These are phyloP conservation scores for Umbelopsis isabellina DNA, from an alignment of 192 early-diverging fungal genomes.

Conservation along the genomic window DNA sequence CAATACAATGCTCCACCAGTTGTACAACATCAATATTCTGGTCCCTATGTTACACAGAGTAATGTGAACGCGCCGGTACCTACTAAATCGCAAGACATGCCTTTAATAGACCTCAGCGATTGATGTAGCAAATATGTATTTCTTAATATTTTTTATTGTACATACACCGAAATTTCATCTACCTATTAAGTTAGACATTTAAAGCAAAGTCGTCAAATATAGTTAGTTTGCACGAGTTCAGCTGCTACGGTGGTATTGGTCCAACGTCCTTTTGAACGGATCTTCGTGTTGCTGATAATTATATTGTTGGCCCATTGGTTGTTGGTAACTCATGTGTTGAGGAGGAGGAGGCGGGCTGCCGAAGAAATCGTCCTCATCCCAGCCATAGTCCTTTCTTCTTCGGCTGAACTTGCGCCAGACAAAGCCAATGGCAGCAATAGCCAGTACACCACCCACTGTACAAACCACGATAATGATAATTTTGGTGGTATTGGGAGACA, in stretches of 20 bases:
- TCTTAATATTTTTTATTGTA: neutral
- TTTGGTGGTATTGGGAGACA: slow-evolving; percentile 9
- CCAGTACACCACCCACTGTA: slow-evolving; percentile 13
- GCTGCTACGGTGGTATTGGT: slow-evolving; percentile 9
- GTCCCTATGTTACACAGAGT: neutral
- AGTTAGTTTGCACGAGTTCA: neutral
- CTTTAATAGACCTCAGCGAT: slow-evolving; percentile 15
- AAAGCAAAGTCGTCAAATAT: neutral
- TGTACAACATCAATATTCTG: neutral
- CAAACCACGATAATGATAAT: neutral
- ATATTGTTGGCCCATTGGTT: slow-evolving; percentile 3
- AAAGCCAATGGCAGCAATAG: neutral
- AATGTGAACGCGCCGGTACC: neutral
- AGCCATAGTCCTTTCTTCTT: slow-evolving; percentile 11
- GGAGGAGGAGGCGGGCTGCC: neutral
- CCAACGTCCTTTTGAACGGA: slow-evolving; percentile 7
- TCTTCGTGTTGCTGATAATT: slow-evolving; percentile 8
- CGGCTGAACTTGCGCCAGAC: neutral
- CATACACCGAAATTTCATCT: neutral
- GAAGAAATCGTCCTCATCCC: slow-evolving; percentile 18
- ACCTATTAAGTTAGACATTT: neutral
- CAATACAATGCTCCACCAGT: neutral
- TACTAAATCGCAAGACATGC: neutral
- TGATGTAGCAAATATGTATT: neutral
- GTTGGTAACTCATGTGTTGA: slow-evolving; percentile 8